Evolutionary conservation across 2,329 filamentous ascomycete genomes (phyloP), one percentile per base, ranked within the genome.

Genomic region (Tolypocladium sp.): DNA sequence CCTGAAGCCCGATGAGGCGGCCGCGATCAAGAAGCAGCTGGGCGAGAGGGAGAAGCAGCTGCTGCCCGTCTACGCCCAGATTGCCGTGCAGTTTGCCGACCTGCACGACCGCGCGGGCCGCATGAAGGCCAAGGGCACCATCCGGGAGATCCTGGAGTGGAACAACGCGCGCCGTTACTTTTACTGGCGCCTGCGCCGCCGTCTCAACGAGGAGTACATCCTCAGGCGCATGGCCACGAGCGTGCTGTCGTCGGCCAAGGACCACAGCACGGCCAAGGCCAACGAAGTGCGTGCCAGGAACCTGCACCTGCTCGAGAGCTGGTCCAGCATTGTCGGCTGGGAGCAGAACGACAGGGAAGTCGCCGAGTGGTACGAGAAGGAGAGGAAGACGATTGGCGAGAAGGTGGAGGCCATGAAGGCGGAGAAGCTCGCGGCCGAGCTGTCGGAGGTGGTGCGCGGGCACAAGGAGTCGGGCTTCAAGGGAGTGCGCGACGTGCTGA

Each of bases 181-280:
- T 83, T 99, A 97, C 89, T 99, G 95, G 94, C 93, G 94, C 76
- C 88, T 97, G 63, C 92, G 95, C 76, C 90, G 94, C 73, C 87
- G 94, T 77, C 83, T 99, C 72, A 97, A 95, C 76, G 94, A 99
- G 79, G 94, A 99, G 79, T 91, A 95, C 75, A 91, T 99, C 68
- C 83, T 99, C 74, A 94, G 92, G 79, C 91, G 91, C 77, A 91
- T 99, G 84, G 80, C 79, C 6, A 70, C 77, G 54, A 74, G 74
- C 57, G 69, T 73, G 59, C 66, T 76, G 61, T 66, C 68, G 44
- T 58, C 69, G 38, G 63, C 64, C 9, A 60, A 64, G 54, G 66
- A 63, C 60, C 69, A 67, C 64, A 74, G 70, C 55, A 68, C 70
- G 20, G 71, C 73, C 66, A 76, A 79, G 67, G 74, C 79, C 41